Base-by-base conservation (phyloP, 2,329 filamentous ascomycete species). In the Arthrobotrys megalospora region DNA sequence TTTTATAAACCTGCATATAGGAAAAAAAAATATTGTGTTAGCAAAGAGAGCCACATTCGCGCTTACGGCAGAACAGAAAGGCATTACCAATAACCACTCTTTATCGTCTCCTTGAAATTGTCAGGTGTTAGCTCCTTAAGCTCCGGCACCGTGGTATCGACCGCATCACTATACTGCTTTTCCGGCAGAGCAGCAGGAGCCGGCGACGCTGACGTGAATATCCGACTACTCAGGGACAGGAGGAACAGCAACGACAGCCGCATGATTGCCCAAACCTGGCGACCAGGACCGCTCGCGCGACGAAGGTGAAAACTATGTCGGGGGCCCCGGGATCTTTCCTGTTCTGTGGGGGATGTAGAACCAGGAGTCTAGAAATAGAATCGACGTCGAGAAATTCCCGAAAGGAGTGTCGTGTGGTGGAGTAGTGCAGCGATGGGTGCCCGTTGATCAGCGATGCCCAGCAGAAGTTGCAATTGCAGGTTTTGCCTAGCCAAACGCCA, bases 21-120 rank as follows among this genome's bases (percentile, higher is more conserved):
- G 83, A 83, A 80, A 16, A 21, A 38, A 24, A 38, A 36, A 28
- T 34, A 36, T 43, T 45, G 19, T 11, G 16, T 60, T 24, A 53
- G 36, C 41, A 50, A 50, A 36, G 24, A 16, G 19, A 11, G 32
- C 16, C 52, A 58, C 52, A 14, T 58, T 58, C 52, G 11, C 53
- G 68, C 53, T 19, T 11, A 43, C 19, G 28, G 28, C 47, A 21
- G 48, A 14, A 45, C 10, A 28, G 24, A 19, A 36, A 79, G 24
- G 76, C 84, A 81, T 60, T 80, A 87, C 86, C 87, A 88, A 80
- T 87, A 87, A 50, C 87, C 87, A 78, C 87, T 85, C 80, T 86
- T 86, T 24, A 85, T 85, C n/a, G 84, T 84, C 67, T 86, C 84
- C 7, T 86, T 84, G 68, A 83, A 82, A 67, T 81, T 80, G 8